Evolutionary conservation across 805 yeast genomes (phyloP), one percentile per base, ranked within the genome.

Genomic region (Kazachstania viticola): DNA sequence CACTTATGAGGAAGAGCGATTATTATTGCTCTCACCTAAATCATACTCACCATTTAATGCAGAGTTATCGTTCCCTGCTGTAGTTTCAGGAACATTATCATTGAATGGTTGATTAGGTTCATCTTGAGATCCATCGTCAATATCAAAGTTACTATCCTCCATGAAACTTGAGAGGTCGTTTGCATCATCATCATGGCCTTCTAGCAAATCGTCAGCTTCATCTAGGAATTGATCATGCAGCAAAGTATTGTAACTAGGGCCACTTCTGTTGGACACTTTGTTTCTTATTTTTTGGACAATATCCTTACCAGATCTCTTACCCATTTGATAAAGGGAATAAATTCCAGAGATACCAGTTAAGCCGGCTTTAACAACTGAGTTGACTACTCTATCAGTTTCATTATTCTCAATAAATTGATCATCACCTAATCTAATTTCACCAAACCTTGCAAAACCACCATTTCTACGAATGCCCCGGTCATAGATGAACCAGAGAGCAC

Each of bases 391-490:
- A 43, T 79, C 85, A 6, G 73, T 64, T 5, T 51, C 42, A 41
- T 76, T 78, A 39, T 80, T 73, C 48, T 79, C 87, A 29, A 78
- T 69, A 4, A 37, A 68, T 30, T 36, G 32, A 31, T 72, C 84
- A 22, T 75, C 84, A 30, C 84, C 94, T 28, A 87, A 65, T 41
- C 93, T 65, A 37, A 87, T 87, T 53, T 80, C 93, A 13, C 95
- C 95, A 53, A 83, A 76, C 44, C 81, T 65, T 21, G 71, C 58
- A 51, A 78, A 73, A 0, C 85, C 85, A 16, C 87, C 87, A 49
- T 78, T 78, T 43, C 85, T 64, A 36, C 82, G 73, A 38, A 82
- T 73, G 32, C 93, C 94, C 47, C 77, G 71, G 39, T 80, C 84
- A 53, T 80, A 85, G 15, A 84, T 75, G 49, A 82, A 71, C 69